Evolutionary conservation across 805 yeast genomes (phyloP), one percentile per base, ranked within the genome.

Genomic region (Candida boidinii): DNA sequence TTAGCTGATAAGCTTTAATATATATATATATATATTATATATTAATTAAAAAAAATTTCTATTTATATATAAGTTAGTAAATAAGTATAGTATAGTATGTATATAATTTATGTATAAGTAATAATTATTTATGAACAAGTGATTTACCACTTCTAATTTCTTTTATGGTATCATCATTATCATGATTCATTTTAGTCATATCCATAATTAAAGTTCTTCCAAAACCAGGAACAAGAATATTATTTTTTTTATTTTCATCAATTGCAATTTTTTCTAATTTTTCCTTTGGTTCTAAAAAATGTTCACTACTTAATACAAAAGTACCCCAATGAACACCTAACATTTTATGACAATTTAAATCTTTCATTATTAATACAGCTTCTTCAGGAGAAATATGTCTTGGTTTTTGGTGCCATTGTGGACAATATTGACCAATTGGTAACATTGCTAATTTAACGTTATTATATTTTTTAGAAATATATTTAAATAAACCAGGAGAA

Each of bases 321-420:
- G 97, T 90, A 0, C 97, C 97, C 94, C 96, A 90, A 56, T 90
- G 97, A 21, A 90, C 86, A 1, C 97, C 97, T 32, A 81, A 71
- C 57, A 84, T 72, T 39, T 68, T 71, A 36, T 66, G 54, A 2
- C 84, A 76, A 5, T 68, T 58, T 36, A 86, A 47, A 40, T 79
- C 83, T 12, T 66, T 49, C 69, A 77, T 76, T 4, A 87, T 78
- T 39, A 73, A 62, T 3, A 83, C 40, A 9, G 88, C 76, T 47
- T 90, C 97, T 24, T 59, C 65, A 0, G 97, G 96, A 31, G 77
- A 75, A 30, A 79, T 82, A 51, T 90, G 97, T 44, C 95, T 71
- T 4, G 96, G 90, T 37, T 72, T 71, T 49, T 90, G 88, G 48
- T 88, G 96, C 95, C 95, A 85, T 45, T 81, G 74, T 1, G 97